Evolutionary conservation across 768 basidiomycete species (phyloP), one percentile per base, ranked within the genome.

Genomic region (Lactifluus piperatus): DNA sequence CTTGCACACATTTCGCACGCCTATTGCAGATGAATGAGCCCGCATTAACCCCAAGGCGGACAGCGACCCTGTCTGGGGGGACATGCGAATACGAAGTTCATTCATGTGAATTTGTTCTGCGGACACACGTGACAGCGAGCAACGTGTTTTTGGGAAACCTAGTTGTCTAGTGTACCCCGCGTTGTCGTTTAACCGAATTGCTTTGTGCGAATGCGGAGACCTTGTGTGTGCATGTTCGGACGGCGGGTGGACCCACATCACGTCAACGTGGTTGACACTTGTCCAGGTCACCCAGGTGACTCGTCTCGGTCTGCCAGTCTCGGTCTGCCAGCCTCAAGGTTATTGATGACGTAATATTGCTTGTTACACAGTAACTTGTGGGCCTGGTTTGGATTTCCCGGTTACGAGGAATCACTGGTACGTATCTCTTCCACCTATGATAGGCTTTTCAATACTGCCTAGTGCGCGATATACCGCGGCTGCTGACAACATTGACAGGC

Each of bases 371-470:
- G n/a, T n/a, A n/a, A n/a, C n/a, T n/a, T n/a, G 14, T 13, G 36
- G 36, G 39, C 18, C 11, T 20, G 10, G 22, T 24, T 9, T 7
- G 22, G 43, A 5, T 41, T 26, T 29, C 34, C 51, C n/a, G n/a
- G 50, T 16, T 36, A 36, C 50, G 26, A 13, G 9, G 20, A 9
- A 26, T 41, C 49, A 39, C 36, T 24, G 47, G 52, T 59, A 59
- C 52, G 52, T 59, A 16, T 54, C 52, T 54, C 52, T 58, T n/a
- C 51, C 16, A 11, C 29, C 14, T 22, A 29, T 29, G 44, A 24
- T 47, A 16, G 22, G 26, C 47, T 29, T 46, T 24, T 5, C 30
- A 3, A 30, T 24, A 4, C 37, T 22, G 32, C 24, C 13, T 30
- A 4, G 2, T 20, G 37, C 53, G 48, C 54, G 48, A 60, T 60